These are phyloP conservation scores for Suillus fuscotomentosus DNA, from an alignment of 768 basidiomycete genomes.

Conservation along the genomic window DNA sequence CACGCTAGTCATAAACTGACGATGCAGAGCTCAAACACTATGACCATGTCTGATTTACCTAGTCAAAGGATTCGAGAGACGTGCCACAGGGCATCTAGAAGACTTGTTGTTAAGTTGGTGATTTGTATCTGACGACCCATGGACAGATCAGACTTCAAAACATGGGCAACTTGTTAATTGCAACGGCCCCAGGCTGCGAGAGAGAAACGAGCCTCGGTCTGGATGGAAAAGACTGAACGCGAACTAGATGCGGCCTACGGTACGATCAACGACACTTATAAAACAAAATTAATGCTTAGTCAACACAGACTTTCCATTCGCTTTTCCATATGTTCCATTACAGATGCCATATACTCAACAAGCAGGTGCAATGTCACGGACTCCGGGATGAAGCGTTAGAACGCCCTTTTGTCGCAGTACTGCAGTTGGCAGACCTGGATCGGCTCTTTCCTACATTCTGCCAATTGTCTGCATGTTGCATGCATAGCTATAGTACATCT, in stretches of 20 bases:
- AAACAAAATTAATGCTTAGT: not conserved
- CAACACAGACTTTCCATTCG: not conserved
- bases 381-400: no score
- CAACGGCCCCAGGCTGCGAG: not conserved
- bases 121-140: not conserved
- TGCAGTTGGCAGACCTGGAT: no score
- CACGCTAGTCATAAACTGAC: not conserved
- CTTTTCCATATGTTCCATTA: no score
- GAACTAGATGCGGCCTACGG: no score
- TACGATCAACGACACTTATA: no score
- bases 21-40: not conserved
- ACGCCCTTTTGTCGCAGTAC: no score
- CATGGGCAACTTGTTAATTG: not conserved
- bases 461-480: no score
- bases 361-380: no score
- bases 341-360: no score
- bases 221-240: no score
- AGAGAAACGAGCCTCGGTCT: not conserved
- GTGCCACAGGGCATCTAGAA: not conserved
- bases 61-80: not conserved
- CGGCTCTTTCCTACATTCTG: no score
- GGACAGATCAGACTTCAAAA: not conserved
- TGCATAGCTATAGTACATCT: no score
- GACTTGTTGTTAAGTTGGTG: not conserved
- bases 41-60: not conserved